These are phyloP conservation scores for Coprinopsis sp. DNA, from an alignment of 768 basidiomycete species.

Conservation along the genomic window DNA sequence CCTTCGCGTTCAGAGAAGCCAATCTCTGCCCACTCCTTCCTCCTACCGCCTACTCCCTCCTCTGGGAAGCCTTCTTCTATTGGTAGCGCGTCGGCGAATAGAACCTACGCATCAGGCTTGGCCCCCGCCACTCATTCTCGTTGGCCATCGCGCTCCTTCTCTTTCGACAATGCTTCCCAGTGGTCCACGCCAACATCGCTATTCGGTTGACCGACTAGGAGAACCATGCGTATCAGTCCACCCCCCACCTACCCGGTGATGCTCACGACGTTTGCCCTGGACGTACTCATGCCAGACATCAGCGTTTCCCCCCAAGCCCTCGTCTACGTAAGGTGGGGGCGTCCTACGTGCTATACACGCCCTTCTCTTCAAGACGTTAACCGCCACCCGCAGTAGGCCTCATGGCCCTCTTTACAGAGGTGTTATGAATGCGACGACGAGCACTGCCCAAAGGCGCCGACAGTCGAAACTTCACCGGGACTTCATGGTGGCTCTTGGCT, in stretches of 20 bases:
- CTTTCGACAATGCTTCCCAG: slow-evolving; percentile 76
- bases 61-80: slow-evolving; percentile 86
- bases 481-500: slow-evolving; percentile 41
- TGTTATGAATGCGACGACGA: slow-evolving; percentile 28
- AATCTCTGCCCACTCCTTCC: slow-evolving; percentile 61
- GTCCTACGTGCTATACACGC: no score
- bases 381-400: slow-evolving; percentile 37
- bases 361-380: no score
- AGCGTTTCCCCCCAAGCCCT: no score
- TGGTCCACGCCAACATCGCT: slow-evolving; percentile 66
- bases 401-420: slow-evolving; percentile 17
- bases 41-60: slow-evolving; percentile 68
- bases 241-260: slow-evolving; percentile 77
- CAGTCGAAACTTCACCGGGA: slow-evolving; percentile 2
- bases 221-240: slow-evolving; percentile 80
- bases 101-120: slow-evolving; percentile 77
- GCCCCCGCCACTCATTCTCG: slow-evolving; percentile 70
- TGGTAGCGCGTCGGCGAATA: slow-evolving; percentile 89
- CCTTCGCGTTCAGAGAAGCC: slow-evolving; percentile 74
- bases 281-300: no score
- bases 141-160: slow-evolving; percentile 82
- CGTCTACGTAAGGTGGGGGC: no score
- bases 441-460: slow-evolving; percentile 4
- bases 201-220: slow-evolving; percentile 79
- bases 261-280: slow-evolving; percentile 86